These are phyloP conservation scores for Cladophialophora psammophila DNA, from an alignment of 2,329 filamentous ascomycete genomes.

Conservation along the genomic window DNA sequence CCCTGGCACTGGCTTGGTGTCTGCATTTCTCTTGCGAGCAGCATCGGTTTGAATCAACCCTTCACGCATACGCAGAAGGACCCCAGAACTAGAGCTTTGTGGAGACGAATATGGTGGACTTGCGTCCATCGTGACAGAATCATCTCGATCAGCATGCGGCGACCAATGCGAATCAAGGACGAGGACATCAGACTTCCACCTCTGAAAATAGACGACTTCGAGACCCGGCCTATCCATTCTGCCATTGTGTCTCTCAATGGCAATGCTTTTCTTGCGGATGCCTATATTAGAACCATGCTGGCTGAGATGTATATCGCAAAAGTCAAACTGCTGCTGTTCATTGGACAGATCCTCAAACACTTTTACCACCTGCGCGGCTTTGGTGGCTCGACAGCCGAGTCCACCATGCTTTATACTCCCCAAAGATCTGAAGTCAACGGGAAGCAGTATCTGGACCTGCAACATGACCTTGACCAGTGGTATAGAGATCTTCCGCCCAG, in stretches of 20 bases:
- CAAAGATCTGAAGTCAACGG: conserved; percentile 21
- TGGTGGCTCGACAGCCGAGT: conserved; percentile 30
- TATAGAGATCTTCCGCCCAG: conserved; percentile 27
- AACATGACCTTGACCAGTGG: conserved; percentile 33
- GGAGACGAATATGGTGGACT: conserved; percentile 99
- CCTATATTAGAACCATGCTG: conserved; percentile 21
- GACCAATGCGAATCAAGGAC: conserved; percentile 88
- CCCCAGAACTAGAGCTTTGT: conserved; percentile 67
- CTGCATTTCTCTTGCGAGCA: conserved; percentile 88
- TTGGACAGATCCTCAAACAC: conserved; percentile 31
- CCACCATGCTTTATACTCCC: conserved; percentile 34
- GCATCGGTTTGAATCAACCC: conserved; percentile 82
- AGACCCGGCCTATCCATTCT: conserved; percentile 20
- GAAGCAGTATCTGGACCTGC: conserved; percentile 22
- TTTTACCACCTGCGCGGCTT: conserved; percentile 33
- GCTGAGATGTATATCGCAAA: conserved; percentile 32
- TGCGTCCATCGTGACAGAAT: conserved; percentile 93
- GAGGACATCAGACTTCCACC: conserved; percentile 54
- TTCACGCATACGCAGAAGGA: conserved; percentile 54
- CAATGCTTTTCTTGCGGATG: conserved; percentile 22
- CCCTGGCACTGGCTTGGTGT: conserved; percentile 99
- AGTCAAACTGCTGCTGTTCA: conserved; percentile 25
- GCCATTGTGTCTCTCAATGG: conserved; percentile 20
- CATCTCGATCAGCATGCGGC: conserved; percentile 89
- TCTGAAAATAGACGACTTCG: conserved; percentile 30